phyloP scores from a whole-genome alignment of 371 early-diverging fungal genomes.

The Sporodiniella umbellata region DNA sequence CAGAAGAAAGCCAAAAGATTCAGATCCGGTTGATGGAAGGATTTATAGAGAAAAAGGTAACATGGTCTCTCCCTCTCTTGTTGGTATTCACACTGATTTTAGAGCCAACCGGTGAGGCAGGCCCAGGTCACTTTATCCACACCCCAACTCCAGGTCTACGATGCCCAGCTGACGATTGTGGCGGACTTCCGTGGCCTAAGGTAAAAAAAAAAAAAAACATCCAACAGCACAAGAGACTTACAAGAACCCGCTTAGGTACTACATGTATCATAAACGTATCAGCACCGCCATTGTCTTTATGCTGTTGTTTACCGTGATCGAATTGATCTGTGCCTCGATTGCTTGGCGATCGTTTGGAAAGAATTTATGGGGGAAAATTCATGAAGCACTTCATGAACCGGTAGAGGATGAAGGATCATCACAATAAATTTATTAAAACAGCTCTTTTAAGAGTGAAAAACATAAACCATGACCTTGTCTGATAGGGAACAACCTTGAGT shows the following conservation, averaged over 20 bases:
- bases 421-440: too few relatives aligned
- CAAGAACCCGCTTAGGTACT: conserved; percentile 43
- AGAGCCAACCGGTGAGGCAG: conserved; percentile 57
- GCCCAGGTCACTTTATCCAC: conserved; percentile 68
- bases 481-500: too few relatives aligned
- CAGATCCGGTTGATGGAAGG: conserved; percentile 67
- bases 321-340: conserved; percentile 61
- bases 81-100: not conserved
- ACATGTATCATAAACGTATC: conserved; percentile 84
- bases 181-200: conserved; percentile 73
- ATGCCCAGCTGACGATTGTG: conserved; percentile 61
- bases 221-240: not conserved
- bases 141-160: conserved; percentile 70
- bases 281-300: conserved; percentile 71
- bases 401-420: too few relatives aligned
- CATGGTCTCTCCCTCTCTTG: not conserved
- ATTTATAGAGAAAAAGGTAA: conserved; percentile 60
- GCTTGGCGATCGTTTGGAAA: conserved; percentile 69
- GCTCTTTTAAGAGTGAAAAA: too few relatives aligned
- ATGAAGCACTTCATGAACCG: too few relatives aligned
- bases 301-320: conserved; percentile 71
- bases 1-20: conserved; percentile 69
- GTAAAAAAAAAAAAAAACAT: conserved; percentile 6
- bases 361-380: conserved; percentile 38
- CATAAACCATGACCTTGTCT: too few relatives aligned